Conservation (phyloP, 805 yeast genomes). For the Candida cerambycidarum region DNA sequence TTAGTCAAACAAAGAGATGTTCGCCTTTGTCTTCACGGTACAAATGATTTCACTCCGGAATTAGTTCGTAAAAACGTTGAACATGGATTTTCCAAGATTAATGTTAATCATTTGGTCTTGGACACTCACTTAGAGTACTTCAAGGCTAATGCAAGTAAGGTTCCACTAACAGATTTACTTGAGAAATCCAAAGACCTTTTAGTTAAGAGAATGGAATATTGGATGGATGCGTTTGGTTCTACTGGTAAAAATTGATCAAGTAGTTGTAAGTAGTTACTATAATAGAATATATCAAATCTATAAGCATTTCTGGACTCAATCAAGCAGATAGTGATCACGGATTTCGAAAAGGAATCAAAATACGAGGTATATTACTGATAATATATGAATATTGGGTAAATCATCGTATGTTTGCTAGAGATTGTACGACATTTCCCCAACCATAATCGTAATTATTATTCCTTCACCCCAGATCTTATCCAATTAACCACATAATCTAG, state of each 20-base stretch:
- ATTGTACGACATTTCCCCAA: background rate
- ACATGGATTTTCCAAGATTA: slow-evolving; percentile 31
- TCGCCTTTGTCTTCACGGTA: slow-evolving; percentile 34
- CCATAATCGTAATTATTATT: background rate
- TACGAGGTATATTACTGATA: too few species aligned
- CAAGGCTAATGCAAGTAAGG: slow-evolving; percentile 19
- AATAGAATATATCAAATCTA: too few species aligned
- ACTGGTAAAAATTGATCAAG: slow-evolving; percentile 23
- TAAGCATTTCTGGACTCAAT: too few species aligned
- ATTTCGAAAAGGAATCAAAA: too few species aligned
- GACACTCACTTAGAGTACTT: slow-evolving; percentile 24
- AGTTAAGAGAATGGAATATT: slow-evolving; percentile 24
- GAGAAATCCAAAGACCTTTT: slow-evolving; percentile 24
- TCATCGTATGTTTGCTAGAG: too few species aligned
- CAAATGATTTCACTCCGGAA: slow-evolving; percentile 28
- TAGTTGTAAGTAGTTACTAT: too few species aligned
- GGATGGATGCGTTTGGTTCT: slow-evolving; percentile 27
- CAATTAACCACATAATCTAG: background rate
- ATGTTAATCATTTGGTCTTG: slow-evolving; percentile 30
- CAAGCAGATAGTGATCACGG: too few species aligned
- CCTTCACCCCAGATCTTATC: background rate
- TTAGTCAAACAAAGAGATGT: slow-evolving; percentile 18
- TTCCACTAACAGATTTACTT: slow-evolving; percentile 25
- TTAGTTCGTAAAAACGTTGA: slow-evolving; percentile 22
- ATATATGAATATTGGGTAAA: too few species aligned